Percentiles rank a stretch among this genome's conserved stretches.
Conservation (phyloP, 2,329 filamentous ascomycete species). For the Cordyceps militaris region DNA sequence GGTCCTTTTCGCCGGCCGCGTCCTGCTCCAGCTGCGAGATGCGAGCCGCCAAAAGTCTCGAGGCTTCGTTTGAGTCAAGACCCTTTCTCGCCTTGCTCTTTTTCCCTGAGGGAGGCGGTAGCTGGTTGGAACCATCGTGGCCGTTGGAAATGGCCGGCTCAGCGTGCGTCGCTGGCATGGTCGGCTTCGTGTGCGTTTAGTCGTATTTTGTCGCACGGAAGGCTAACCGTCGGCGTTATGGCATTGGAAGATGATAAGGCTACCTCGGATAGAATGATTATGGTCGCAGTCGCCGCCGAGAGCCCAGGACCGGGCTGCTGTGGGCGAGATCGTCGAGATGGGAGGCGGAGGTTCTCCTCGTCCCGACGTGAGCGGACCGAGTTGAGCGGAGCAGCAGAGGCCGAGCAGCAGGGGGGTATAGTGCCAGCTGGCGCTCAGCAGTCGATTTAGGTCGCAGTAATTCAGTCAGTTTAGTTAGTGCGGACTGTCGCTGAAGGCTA, state of each 20-base stretch:
- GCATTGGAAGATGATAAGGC: background rate
- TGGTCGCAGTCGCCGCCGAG: background rate
- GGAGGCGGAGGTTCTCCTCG: slow-evolving; percentile 2
- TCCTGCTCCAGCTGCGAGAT: slow-evolving; percentile 95
- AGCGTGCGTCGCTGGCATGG: slow-evolving; percentile 34
- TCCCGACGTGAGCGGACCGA: slow-evolving; percentile 6
- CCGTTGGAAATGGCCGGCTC: slow-evolving; percentile 37
- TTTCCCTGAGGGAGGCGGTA: slow-evolving; percentile 48
- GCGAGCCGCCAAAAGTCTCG: slow-evolving; percentile 83
- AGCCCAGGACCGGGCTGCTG: slow-evolving; percentile 1
- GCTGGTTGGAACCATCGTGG: slow-evolving; percentile 32
- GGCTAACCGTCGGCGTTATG: slow-evolving; percentile 7
- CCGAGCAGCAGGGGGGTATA: background rate
- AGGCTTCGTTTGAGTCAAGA: slow-evolving; percentile 79
- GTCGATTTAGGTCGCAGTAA: background rate
- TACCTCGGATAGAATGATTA: background rate
- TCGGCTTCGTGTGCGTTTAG: slow-evolving; percentile 16
- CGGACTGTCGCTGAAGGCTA: background rate
- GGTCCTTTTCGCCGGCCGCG: slow-evolving; percentile 86
- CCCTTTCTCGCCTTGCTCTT: slow-evolving; percentile 81
- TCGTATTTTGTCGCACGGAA: slow-evolving; percentile 14
- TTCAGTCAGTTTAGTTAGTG: background rate
- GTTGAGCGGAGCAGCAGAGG: background rate
- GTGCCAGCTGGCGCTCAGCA: background rate
- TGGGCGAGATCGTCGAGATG: slow-evolving; percentile 2